Conservation (phyloP, 73 alveolate species). For the Tetrahymena elliotti region DNA sequence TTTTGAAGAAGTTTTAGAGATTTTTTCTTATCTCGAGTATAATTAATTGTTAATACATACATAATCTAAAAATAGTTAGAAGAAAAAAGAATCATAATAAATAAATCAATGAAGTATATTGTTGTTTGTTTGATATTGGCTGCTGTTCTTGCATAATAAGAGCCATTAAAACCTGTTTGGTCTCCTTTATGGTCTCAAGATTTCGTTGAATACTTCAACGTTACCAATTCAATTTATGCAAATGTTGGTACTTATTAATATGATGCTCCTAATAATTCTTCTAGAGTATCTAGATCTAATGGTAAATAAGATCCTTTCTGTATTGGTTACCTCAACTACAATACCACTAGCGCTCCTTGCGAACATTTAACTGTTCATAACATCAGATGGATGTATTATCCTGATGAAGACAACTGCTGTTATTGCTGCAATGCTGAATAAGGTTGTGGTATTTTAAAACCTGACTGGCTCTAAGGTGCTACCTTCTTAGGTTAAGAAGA, state of each 20-base stretch:
- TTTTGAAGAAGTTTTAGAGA: background rate
- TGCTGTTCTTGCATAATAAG: background rate
- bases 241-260: background rate
- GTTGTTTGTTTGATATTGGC: background rate
- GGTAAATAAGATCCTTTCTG: background rate
- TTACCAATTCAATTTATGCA: background rate
- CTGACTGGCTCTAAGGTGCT: background rate
- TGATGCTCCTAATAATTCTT: background rate
- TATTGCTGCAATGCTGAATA: background rate
- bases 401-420: background rate
- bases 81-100: background rate
- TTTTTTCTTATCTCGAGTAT: background rate
- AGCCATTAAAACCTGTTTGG: background rate
- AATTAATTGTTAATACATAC: background rate
- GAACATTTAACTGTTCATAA: background rate
- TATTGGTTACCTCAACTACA: background rate
- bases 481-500: background rate
- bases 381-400: background rate
- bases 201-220: background rate
- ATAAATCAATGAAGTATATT: background rate
- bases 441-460: background rate
- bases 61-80: background rate
- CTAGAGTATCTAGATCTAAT: background rate
- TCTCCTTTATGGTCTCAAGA: background rate
- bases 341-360: background rate